Base-by-base conservation (phyloP, 2,329 filamentous ascomycete species). In the Alternaria gaisen region DNA sequence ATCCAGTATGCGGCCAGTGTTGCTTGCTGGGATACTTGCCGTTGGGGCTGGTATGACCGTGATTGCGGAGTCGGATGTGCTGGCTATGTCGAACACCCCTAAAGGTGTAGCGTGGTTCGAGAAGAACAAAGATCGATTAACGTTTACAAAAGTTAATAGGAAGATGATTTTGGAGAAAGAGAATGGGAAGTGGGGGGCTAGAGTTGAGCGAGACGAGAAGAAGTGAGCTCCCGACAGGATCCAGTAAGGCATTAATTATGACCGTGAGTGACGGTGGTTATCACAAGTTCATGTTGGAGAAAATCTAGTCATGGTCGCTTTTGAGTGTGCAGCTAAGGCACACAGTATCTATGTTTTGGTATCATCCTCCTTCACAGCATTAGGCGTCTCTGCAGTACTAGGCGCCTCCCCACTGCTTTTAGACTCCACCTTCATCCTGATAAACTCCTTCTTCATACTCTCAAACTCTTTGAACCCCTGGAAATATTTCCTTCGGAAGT, bases 401-500 rank as follows among this genome's bases (percentile, higher is more conserved):
- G 5, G 11, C 5, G 9, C 18, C 20, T 48, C 48, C 9, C 8
- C 42, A 12, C 11, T 38, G 9, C 8, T 28, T 30, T 43, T 61
- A 1, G 52, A 9, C 1, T 60, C 65, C 2, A 30, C 47, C 52
- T 72, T 72, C 70, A 72, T 69, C 28, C 70, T 48, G 2, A 70
- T 44, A 56, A 72, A 69, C 60, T 74, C 72, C 60, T 71, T 70
- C 58, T 70, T 67, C 69, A 72, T 70, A 26, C 65, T 72, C 53
- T 76, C 73, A 26, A 72, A 72, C 51, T 74, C 72, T 47, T 74
- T 77, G 58, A 80, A 80, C 1, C 79, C 79, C 64, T 79, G 62
- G 38, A 80, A 80, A n/a, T 80, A 80, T 74, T 83, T 87, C 74
- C 85, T 85, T 58, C 90, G 82, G 72, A 92, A 92, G 7, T 82